Evolutionary conservation across 352 stramenopile species (phyloP).

Genomic region (Phytophthora pistaciae): DNA sequence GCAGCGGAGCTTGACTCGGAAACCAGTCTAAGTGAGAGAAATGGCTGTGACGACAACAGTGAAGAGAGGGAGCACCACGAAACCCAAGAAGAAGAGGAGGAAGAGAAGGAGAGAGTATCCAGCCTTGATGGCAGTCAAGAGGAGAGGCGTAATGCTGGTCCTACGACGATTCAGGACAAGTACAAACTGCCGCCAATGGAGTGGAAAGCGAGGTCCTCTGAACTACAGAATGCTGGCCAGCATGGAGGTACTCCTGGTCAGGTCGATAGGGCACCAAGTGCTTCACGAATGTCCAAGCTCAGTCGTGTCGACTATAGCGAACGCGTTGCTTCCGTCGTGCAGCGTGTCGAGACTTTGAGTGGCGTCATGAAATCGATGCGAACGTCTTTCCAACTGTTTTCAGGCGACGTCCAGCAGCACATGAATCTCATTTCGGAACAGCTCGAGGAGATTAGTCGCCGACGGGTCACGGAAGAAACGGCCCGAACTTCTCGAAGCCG

Average conservation of each 20-base stretch:
- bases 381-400: conserved; percentile 69
- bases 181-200: conserved; percentile 53
- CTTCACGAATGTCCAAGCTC: conserved; percentile 29
- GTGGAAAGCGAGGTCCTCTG: conserved; percentile 22
- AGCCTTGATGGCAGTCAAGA: neutral
- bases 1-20: neutral
- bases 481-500: conserved; percentile 13
- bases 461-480: conserved; percentile 40
- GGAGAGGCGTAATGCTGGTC: neutral
- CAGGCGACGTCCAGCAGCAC: conserved; percentile 55
- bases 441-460: conserved; percentile 45
- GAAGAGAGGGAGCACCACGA: neutral
- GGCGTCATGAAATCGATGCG: conserved; percentile 55
- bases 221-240: neutral
- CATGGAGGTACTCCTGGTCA: neutral
- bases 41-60: neutral
- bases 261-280: neutral
- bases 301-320: conserved; percentile 46
- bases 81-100: neutral
- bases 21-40: conserved; percentile 1
- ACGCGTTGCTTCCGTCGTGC: conserved; percentile 38
- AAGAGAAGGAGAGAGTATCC: neutral
- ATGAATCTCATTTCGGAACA: conserved; percentile 60
- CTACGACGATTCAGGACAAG: conserved; percentile 53
- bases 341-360: conserved; percentile 50